These are phyloP conservation scores for Xylaria nigripes DNA, from an alignment of 495 filamentous ascomycete genomes.

Conservation along the genomic window DNA sequence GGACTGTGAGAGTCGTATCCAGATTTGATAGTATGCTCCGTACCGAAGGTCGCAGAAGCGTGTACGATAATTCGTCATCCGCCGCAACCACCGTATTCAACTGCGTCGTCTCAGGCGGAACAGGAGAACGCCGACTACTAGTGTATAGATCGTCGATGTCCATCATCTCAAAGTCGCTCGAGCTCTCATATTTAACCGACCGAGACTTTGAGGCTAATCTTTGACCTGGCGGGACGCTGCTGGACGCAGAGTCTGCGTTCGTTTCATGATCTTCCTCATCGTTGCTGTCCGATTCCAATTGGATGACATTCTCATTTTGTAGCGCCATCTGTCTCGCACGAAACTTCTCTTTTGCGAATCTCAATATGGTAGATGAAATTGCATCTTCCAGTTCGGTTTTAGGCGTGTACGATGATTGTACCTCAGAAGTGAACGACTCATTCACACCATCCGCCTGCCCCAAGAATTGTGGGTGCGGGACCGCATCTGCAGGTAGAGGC, in stretches of 20 bases:
- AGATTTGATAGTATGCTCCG: constrained; percentile 57
- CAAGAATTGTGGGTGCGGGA: constrained; percentile 46
- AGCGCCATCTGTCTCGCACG: constrained; percentile 14
- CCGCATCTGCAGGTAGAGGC: constrained; percentile 54
- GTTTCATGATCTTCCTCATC: not conserved
- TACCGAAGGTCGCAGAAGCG: constrained; percentile 53
- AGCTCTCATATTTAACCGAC: constrained; percentile 10
- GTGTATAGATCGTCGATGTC: constrained; percentile 13
- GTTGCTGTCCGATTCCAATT: not conserved
- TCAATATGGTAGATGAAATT: constrained; percentile 53
- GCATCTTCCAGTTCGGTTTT: constrained; percentile 58
- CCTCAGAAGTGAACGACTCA: constrained; percentile 39
- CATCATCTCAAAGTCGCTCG: constrained; percentile 15
- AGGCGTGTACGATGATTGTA: constrained; percentile 34
- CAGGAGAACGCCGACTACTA: not conserved
- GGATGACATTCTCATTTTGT: not conserved
- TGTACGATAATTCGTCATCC: constrained; percentile 52
- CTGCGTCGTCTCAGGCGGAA: not conserved
- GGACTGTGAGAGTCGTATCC: constrained; percentile 54
- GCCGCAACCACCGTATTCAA: constrained; percentile 25
- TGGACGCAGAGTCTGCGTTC: not conserved
- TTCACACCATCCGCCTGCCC: constrained; percentile 33
- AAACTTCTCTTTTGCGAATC: constrained; percentile 57
- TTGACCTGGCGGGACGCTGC: not conserved
- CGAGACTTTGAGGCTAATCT: constrained; percentile 7